phyloP scores from a whole-genome alignment of 2,329 filamentous ascomycete genomes.

The Lecanoromycetidae sp. region DNA sequence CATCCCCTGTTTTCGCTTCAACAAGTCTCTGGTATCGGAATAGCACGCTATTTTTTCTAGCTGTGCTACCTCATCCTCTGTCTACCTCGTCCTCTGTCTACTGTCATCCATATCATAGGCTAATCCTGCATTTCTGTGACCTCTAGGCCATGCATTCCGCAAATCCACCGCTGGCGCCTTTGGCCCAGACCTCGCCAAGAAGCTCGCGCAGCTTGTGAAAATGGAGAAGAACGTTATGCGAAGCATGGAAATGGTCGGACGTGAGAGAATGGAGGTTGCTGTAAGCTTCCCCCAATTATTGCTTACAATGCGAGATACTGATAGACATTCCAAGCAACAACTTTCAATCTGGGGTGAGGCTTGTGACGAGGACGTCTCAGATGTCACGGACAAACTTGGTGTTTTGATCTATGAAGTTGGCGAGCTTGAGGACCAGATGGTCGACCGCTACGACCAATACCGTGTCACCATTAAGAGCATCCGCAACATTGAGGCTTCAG shows the following conservation, averaged over 20 bases:
- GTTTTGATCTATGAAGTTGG: slow-evolving; percentile 97
- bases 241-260: slow-evolving; percentile 85
- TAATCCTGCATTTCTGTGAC: slow-evolving; percentile 9
- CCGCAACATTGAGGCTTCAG: slow-evolving; percentile 95
- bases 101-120: slow-evolving; percentile 8
- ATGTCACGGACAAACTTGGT: slow-evolving; percentile 97
- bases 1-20: no score
- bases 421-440: slow-evolving; percentile 94
- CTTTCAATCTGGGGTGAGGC: slow-evolving; percentile 93
- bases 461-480: slow-evolving; percentile 99
- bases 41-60: no score
- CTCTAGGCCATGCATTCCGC: slow-evolving; percentile 49
- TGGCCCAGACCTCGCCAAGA: slow-evolving; percentile 84
- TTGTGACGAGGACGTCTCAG: slow-evolving; percentile 93
- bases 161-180: slow-evolving; percentile 41
- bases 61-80: not conserved
- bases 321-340: slow-evolving; percentile 61
- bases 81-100: not conserved
- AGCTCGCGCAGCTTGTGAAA: slow-evolving; percentile 94
- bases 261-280: slow-evolving; percentile 96
- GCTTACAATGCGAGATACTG: slow-evolving; percentile 13
- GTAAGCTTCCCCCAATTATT: slow-evolving; percentile 44
- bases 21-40: no score
- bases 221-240: slow-evolving; percentile 99
- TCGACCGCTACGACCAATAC: slow-evolving; percentile 98